Conservation (phyloP, 257 asterid genomes). For the Rhazya stricta region DNA sequence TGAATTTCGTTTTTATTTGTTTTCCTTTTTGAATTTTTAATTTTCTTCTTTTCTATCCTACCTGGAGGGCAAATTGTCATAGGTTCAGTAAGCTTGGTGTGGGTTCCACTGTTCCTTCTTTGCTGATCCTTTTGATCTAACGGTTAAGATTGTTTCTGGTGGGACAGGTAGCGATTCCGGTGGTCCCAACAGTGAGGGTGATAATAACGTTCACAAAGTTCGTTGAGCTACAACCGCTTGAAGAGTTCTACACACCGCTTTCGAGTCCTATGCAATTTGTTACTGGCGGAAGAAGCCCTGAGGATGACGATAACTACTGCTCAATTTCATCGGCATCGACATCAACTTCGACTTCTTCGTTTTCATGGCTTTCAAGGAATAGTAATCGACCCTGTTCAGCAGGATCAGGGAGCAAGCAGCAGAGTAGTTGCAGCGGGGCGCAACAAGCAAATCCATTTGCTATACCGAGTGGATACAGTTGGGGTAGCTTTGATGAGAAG, state of each 20-base stretch:
- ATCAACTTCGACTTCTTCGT: slow-evolving; percentile 5
- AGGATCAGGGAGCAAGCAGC: slow-evolving; percentile 18
- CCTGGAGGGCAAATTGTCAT: slow-evolving; percentile 4
- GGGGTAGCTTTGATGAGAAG: slow-evolving; percentile 67
- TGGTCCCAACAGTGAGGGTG: slow-evolving; percentile 92
- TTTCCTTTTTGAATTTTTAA: not conserved
- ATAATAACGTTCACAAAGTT: slow-evolving; percentile 88
- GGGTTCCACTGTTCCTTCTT: not conserved
- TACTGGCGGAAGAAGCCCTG: slow-evolving; percentile 7
- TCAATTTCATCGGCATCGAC: slow-evolving; percentile 35
- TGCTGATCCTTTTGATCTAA: not conserved
- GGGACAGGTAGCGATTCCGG: slow-evolving; percentile 88
- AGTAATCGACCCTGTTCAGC: slow-evolving; percentile 34
- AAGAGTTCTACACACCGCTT: slow-evolving; percentile 72
- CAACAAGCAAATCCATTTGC: slow-evolving; percentile 57
- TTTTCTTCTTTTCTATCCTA: not conserved
- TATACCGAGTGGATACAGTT: slow-evolving; percentile 61
- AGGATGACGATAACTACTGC: slow-evolving; percentile 25
- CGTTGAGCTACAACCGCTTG: slow-evolving; percentile 63
- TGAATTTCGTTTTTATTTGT: slow-evolving; percentile 15
- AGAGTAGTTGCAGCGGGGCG: slow-evolving; percentile 10
- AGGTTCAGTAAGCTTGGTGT: not conserved
- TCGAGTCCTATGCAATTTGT: slow-evolving; percentile 64
- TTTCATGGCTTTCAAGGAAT: slow-evolving; percentile 26
- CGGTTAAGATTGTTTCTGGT: slow-evolving; percentile 1